Evolutionary conservation across 768 basidiomycete species (phyloP), one percentile per base, ranked within the genome.

Genomic region (Ephemerocybe angulata): DNA sequence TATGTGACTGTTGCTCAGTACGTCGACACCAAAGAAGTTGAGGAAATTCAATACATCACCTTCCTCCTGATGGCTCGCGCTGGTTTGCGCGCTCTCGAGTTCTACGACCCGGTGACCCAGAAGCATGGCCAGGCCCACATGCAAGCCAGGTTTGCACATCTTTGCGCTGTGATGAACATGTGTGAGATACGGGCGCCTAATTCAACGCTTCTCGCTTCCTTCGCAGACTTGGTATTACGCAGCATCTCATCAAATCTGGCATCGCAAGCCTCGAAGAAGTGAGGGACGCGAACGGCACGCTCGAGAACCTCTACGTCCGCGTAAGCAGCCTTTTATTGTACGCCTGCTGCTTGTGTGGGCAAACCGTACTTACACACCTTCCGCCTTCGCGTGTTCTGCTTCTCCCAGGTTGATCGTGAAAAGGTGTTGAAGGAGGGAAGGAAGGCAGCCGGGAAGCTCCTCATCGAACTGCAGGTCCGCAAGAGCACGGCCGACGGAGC

Each of bases 71-170:
- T 94, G 92, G 90, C 87, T n/a, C 83, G 92, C 27, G 85, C 83
- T 37, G 93, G 88, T 57, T 67, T 93, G 31, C 79, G 86, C 31
- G 90, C 84, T 4, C 76, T 94, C 33, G 90, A 93, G 67, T 92
- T 76, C 65, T 95, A 88, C 62, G 89, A 95, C 62, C 91, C 91
- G 24, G 74, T 72, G 25, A 88, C 84, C 13, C 73, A 84, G 69
- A 92, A 91, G 67, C 92, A 93, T 62, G 89, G 91, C 17, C 90
- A 93, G 65, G 90, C 90, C 15, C 90, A 92, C 64, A 93, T 92
- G 91, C 88, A 93, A 70, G 90, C 90, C 42, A 83, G 90, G 88
- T 89, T 67, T 46, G 80, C 30, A 7, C 30, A 58, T 21, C 50
- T 55, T 6, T 43, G 33, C 48, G 48, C 31, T 59, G 50, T 12